Percentiles rank a stretch among this genome's conserved stretches.
phyloP scores from a whole-genome alignment of 257 asterid genomes.

The Dorcoceras hygrometricum region DNA sequence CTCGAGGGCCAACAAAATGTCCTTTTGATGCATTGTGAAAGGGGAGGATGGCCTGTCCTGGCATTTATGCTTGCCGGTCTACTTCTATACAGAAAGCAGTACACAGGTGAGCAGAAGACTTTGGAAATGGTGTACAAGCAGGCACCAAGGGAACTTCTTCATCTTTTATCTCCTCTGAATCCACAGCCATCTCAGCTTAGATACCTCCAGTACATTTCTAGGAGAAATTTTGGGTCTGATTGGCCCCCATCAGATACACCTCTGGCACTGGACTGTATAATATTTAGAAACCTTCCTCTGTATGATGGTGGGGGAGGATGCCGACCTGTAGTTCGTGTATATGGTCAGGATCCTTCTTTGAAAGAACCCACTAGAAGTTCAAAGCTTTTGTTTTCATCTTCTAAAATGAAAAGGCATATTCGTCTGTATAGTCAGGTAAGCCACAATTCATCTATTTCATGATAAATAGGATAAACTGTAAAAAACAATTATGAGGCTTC shows the following conservation, averaged over 20 bases:
- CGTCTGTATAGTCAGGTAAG: conserved; percentile 77
- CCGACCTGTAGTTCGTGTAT: conserved; percentile 78
- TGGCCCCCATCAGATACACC: conserved; percentile 95
- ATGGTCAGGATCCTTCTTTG: conserved; percentile 87
- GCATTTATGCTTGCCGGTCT: conserved; percentile 99
- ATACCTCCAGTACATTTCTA: conserved; percentile 90
- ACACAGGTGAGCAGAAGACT: conserved; percentile 90
- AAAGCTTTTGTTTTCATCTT: conserved; percentile 78
- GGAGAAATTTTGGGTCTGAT: conserved; percentile 74
- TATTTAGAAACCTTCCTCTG: conserved; percentile 66
- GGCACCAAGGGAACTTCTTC: conserved; percentile 96
- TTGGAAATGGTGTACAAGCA: conserved; percentile 98
- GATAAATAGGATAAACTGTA: conserved; percentile 13
- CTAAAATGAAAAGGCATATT: conserved; percentile 46
- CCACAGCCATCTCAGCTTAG: conserved; percentile 99
- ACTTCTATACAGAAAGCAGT: conserved; percentile 89
- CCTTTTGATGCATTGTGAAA: conserved; percentile 91
- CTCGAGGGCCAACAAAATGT: conserved; percentile 98
- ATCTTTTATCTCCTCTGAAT: conserved; percentile 90
- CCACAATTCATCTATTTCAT: conserved; percentile 27
- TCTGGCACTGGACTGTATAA: conserved; percentile 75
- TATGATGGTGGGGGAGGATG: conserved; percentile 82
- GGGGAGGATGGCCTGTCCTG: conserved; percentile 99
- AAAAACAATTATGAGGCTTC: conserved; percentile 23
- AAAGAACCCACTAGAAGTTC: conserved; percentile 75